These are phyloP conservation scores for Cenococcum geophilum DNA, from an alignment of 495 filamentous ascomycete genomes.

Conservation along the genomic window DNA sequence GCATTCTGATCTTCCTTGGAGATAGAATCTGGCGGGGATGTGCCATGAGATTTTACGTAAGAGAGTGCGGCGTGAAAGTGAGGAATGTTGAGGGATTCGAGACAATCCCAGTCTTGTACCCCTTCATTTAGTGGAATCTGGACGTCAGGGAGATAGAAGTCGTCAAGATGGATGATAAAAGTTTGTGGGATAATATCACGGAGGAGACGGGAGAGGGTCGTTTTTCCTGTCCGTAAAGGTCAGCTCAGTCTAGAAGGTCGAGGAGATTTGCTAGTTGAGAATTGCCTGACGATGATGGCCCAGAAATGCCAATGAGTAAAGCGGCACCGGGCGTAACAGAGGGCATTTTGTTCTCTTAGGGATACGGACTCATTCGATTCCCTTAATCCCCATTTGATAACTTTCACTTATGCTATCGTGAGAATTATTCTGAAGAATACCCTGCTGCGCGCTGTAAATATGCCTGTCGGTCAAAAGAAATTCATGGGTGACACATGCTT, in stretches of 20 bases:
- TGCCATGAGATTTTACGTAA: constrained; percentile 60
- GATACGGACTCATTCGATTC: too few species aligned
- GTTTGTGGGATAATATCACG: constrained; percentile 44
- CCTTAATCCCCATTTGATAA: too few species aligned
- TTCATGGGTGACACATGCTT: too few species aligned
- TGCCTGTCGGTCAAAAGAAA: too few species aligned
- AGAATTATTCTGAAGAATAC: too few species aligned
- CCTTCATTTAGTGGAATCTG: constrained; percentile 54
- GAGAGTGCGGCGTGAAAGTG: constrained; percentile 55
- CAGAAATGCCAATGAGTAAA: constrained; percentile 62
- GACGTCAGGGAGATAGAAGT: constrained; percentile 79
- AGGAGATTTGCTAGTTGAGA: not conserved
- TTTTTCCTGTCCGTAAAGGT: constrained; percentile 40
- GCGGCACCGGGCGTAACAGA: constrained; percentile 33
- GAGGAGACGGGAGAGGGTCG: constrained; percentile 41
- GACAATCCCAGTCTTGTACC: constrained; percentile 82
- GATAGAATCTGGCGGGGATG: constrained; percentile 54
- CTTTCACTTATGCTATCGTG: too few species aligned
- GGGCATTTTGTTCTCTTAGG: not conserved
- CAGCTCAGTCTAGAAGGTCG: not conserved
- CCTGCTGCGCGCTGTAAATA: too few species aligned
- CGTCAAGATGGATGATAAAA: constrained; percentile 86
- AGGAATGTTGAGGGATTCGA: constrained; percentile 61
- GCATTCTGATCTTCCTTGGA: constrained; percentile 76
- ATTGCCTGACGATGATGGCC: constrained; percentile 37